Evolutionary conservation across 352 stramenopile genomes (phyloP), one percentile per base, ranked within the genome.

Genomic region (Saprolegnia parasitica): DNA sequence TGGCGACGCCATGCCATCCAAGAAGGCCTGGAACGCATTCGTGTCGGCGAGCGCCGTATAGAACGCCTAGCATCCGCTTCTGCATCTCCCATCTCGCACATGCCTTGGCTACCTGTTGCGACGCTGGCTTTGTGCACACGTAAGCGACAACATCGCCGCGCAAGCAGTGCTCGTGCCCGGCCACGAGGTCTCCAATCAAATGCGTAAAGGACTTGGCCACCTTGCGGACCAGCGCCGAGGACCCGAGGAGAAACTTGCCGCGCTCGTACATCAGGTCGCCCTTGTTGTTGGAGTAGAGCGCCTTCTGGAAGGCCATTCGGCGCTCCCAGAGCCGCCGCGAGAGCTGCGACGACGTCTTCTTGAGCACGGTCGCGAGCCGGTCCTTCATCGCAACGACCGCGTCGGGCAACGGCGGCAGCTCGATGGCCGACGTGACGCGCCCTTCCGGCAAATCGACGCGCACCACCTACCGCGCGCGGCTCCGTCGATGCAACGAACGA

Each of bases 251-350:
- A 11, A 16, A 23, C 20, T 40, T 3, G 15, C 54, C 67, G 1
- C 40, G 49, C 15, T 74, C 3, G 0, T 42, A 1, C 20, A 21
- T 40, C 6, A 13, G 39, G 49, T 42, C 9, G 60, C n/a, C n/a
- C 35, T 40, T 2, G 29, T 32, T 0, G 40, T 46, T 46, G 8
- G 39, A 46, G 39, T 46, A 46, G 39, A 46, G 39, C 39, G 39
- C 39, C 67, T 86, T 83, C 71, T 86, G 79, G 1, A 86, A 66
- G 16, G 81, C 74, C 35, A 83, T 76, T 9, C 79, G 77, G 5
- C 79, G 77, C 8, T 84, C 77, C 77, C 76, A 82, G 6, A 86
- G 56, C 39, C 71, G 74, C n/a, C 42, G 57, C 21, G 32, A 8
- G 16, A 65, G 32, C 23, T 65, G 37, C 23, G 13, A 8, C 21